phyloP scores from a whole-genome alignment of 1,139 yeast species.

The Chernovozyma aurita region DNA sequence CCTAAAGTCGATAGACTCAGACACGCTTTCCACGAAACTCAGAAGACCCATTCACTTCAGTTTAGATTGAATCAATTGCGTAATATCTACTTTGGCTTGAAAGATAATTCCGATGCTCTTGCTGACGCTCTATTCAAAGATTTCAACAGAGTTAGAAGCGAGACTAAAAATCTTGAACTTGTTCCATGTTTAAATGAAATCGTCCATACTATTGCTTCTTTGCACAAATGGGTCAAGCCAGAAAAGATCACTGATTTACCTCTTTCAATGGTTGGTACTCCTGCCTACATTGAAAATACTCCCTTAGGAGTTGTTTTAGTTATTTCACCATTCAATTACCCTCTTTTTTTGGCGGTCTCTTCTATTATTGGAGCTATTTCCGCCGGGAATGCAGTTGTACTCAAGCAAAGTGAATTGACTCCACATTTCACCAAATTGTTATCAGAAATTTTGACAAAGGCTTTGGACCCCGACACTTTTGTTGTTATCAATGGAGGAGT shows the following conservation, averaged over 20 bases:
- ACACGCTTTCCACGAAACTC: slow-evolving; percentile 39
- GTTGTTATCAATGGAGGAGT: slow-evolving; percentile 71
- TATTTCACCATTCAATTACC: slow-evolving; percentile 87
- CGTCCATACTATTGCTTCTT: slow-evolving; percentile 51
- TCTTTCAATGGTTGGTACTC: slow-evolving; percentile 39
- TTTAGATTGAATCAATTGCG: slow-evolving; percentile 62
- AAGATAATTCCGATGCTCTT: slow-evolving; percentile 55
- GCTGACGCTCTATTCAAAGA: slow-evolving; percentile 61
- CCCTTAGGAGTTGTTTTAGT: slow-evolving; percentile 78
- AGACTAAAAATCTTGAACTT: slow-evolving; percentile 59
- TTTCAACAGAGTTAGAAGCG: slow-evolving; percentile 59
- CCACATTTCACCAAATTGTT: slow-evolving; percentile 59
- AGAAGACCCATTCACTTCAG: slow-evolving; percentile 53
- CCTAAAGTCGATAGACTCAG: slow-evolving; percentile 39
- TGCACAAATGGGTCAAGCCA: slow-evolving; percentile 62
- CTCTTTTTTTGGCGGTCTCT: slow-evolving; percentile 57
- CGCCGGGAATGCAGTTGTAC: slow-evolving; percentile 78
- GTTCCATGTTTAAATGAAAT: slow-evolving; percentile 52
- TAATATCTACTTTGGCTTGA: slow-evolving; percentile 60
- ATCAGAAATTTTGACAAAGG: slow-evolving; percentile 49
- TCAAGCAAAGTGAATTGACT: slow-evolving; percentile 76
- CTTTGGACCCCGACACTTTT: slow-evolving; percentile 53
- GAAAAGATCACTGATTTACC: slow-evolving; percentile 44
- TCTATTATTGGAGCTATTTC: slow-evolving; percentile 83
- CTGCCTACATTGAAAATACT: slow-evolving; percentile 53